Conservation (phyloP, 1,139 yeast genomes). For the Pichia cactophila region DNA sequence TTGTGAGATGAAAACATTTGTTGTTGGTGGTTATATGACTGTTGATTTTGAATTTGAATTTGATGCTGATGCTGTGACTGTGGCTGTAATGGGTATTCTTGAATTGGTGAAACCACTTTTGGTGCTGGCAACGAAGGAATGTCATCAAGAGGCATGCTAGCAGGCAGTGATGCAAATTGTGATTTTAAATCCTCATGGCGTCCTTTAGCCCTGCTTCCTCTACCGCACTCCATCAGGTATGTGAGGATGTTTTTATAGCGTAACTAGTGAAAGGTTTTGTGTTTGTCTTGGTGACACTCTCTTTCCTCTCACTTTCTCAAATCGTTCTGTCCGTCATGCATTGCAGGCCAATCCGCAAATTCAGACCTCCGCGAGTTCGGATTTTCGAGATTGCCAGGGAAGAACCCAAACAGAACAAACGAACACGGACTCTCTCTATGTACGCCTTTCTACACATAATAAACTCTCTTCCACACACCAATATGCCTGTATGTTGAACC, state of each 20-base stretch:
- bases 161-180: slow-evolving; percentile 8
- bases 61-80: not conserved
- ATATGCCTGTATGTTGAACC: slow-evolving; percentile 7
- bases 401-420: not conserved
- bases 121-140: slow-evolving; percentile 19
- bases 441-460: not conserved
- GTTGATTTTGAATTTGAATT: not conserved
- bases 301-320: not conserved
- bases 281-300: not conserved
- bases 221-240: not conserved
- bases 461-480: not conserved
- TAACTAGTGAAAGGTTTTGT: too few relatives aligned
- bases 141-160: slow-evolving; percentile 10
- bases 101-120: slow-evolving; percentile 8
- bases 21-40: not conserved
- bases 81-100: not conserved
- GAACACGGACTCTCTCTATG: too few relatives aligned
- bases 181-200: slow-evolving; percentile 2
- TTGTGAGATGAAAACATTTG: not conserved
- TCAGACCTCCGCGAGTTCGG: not conserved
- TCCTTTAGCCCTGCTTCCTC: not conserved
- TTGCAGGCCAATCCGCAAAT: not conserved
- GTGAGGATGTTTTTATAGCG: not conserved
- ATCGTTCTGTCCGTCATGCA: not conserved
- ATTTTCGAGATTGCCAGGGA: not conserved